Evolutionary conservation across 2,329 filamentous ascomycete genomes (phyloP).

Genomic region (Talaromyces sp.): DNA sequence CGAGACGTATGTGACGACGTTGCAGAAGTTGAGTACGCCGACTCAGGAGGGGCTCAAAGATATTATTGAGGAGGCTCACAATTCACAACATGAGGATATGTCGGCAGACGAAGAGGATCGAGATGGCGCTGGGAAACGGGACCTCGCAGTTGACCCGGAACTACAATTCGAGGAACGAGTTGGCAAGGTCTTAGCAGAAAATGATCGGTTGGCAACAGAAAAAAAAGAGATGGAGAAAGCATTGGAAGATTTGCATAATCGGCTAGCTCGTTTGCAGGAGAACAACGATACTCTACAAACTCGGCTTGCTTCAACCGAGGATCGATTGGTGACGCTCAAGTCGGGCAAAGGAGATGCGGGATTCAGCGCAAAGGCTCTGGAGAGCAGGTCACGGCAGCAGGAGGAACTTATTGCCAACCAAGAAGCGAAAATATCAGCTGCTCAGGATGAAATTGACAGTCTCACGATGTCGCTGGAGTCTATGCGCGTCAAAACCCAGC

Average conservation of each 20-base stretch:
- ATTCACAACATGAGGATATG: constrained; percentile 36
- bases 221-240: constrained; percentile 49
- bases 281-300: constrained; percentile 47
- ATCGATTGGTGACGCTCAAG: constrained; percentile 51
- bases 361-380: constrained; percentile 43
- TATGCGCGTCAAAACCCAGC: constrained; percentile 44
- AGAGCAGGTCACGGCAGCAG: constrained; percentile 57
- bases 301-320: constrained; percentile 46
- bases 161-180: constrained; percentile 48
- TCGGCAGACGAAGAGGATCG: constrained; percentile 37
- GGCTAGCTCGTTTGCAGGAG: constrained; percentile 55
- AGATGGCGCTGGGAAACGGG: constrained; percentile 33
- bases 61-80: constrained; percentile 47
- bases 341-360: constrained; percentile 47
- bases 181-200: constrained; percentile 47
- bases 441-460: constrained; percentile 44
- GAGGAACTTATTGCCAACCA: constrained; percentile 68
- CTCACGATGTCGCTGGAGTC: constrained; percentile 45
- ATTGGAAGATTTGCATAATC: constrained; percentile 54
- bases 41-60: constrained; percentile 46
- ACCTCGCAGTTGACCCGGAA: constrained; percentile 41
- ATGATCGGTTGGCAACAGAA: constrained; percentile 57
- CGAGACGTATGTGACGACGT: constrained; percentile 52
- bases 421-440: constrained; percentile 61
- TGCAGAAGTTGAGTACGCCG: constrained; percentile 41